A percentile compares a stretch with the other conserved stretches of the same genome.
These are phyloP conservation scores for Panicum hallii DNA, from an alignment of 202 grass and related monocot species.

Conservation along the genomic window DNA sequence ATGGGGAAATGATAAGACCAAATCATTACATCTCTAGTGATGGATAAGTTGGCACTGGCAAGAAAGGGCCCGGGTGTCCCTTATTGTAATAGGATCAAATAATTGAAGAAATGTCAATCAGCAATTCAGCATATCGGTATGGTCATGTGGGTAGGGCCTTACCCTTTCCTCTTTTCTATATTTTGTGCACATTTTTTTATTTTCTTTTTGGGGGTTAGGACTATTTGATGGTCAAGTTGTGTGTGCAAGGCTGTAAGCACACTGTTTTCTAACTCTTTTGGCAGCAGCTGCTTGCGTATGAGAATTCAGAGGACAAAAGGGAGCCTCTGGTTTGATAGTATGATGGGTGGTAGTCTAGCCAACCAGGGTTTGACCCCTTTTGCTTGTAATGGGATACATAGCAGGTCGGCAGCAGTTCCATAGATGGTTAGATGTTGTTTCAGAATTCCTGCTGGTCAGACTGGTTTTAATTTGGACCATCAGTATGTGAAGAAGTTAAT, in stretches of 20 bases:
- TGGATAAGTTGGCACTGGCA: conserved; percentile 51
- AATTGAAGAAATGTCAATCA: conserved; percentile 42
- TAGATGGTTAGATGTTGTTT: background rate
- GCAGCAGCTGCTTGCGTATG: conserved; percentile 15
- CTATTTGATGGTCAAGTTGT: conserved; percentile 16
- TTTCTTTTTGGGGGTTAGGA: background rate
- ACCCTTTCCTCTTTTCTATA: conserved; percentile 19
- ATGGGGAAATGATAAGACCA: conserved; percentile 48
- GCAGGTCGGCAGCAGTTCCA: conserved; percentile 8
- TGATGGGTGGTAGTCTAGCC: background rate
- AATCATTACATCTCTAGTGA: conserved; percentile 58
- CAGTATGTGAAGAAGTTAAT: background rate
- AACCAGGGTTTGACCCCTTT: background rate
- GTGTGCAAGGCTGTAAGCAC: conserved; percentile 28
- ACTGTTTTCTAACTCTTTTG: background rate
- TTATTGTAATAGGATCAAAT: conserved; percentile 39
- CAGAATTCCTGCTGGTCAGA: background rate
- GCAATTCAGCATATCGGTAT: background rate
- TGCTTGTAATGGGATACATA: background rate
- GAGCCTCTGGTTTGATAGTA: background rate
- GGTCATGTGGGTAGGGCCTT: conserved; percentile 28
- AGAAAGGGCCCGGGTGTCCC: conserved; percentile 50
- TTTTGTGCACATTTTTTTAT: background rate
- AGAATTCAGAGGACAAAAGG: background rate
- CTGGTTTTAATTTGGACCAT: background rate